Conservation (phyloP, 176 grass and related monocot species). For the Areca catechu region DNA sequence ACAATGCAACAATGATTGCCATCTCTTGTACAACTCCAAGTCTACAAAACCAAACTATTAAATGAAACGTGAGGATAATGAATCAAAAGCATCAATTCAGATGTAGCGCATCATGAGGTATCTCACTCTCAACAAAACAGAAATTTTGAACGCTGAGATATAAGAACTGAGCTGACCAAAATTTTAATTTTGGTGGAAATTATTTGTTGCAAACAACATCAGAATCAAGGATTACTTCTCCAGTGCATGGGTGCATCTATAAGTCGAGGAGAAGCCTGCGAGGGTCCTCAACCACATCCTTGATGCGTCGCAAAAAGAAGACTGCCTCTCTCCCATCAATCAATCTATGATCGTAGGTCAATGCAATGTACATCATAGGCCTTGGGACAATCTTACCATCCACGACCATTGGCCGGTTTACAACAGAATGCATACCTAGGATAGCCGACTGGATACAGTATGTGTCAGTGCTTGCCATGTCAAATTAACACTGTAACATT, state of each 20-base stretch:
- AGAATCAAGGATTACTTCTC: not conserved
- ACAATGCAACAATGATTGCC: too few species aligned
- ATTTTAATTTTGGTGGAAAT: not conserved
- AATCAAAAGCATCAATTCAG: too few species aligned
- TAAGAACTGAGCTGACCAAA: not conserved
- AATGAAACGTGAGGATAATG: too few species aligned
- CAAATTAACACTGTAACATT: too few species aligned
- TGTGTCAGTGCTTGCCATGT: too few species aligned
- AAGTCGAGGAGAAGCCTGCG: constrained; percentile 61
- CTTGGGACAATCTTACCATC: constrained; percentile 41
- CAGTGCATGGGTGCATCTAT: constrained; percentile 7
- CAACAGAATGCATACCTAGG: constrained; percentile 70
- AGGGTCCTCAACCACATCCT: constrained; percentile 68
- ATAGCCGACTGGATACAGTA: constrained; percentile 45
- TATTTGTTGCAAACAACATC: not conserved
- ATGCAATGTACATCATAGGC: constrained; percentile 67
- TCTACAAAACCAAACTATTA: too few species aligned
- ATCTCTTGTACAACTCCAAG: too few species aligned
- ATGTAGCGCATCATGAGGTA: too few species aligned
- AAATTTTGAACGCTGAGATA: too few species aligned
- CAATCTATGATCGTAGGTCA: constrained; percentile 71
- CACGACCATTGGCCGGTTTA: constrained; percentile 41
- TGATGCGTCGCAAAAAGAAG: constrained; percentile 59
- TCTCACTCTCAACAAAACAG: too few species aligned
- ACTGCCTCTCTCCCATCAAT: constrained; percentile 69